phyloP scores from a whole-genome alignment of 2,329 filamentous ascomycete genomes.

The Pyrenophora tritici-repentis region DNA sequence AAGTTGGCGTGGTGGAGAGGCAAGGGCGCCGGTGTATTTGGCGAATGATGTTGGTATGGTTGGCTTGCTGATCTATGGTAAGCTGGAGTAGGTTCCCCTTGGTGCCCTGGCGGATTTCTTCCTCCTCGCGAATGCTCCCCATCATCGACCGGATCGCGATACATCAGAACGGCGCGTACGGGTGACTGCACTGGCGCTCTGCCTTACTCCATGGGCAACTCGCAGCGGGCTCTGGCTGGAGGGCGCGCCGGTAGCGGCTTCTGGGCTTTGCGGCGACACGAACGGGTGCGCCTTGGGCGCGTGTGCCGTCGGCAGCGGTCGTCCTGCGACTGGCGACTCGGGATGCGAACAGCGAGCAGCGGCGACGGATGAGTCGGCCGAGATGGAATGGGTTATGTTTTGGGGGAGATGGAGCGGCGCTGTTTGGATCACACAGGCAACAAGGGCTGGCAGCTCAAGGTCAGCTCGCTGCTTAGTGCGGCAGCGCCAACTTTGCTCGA shows the following conservation, averaged over 20 bases:
- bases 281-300: slow-evolving; percentile 24
- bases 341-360: slow-evolving; percentile 12
- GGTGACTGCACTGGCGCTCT: not conserved
- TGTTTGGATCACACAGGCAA: slow-evolving; percentile 27
- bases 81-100: slow-evolving; percentile 39
- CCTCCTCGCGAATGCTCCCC: slow-evolving; percentile 36
- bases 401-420: slow-evolving; percentile 12
- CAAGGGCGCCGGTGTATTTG: slow-evolving; percentile 41
- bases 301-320: slow-evolving; percentile 22
- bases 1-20: slow-evolving; percentile 34
- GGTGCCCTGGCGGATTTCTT: slow-evolving; percentile 43
- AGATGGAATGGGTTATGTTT: slow-evolving; percentile 17
- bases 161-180: slow-evolving; percentile 27
- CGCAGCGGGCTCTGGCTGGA: slow-evolving; percentile 8
- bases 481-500: slow-evolving; percentile 29
- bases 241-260: slow-evolving; percentile 7
- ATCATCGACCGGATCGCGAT: slow-evolving; percentile 40
- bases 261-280: slow-evolving; percentile 8
- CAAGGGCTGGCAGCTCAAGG: slow-evolving; percentile 17
- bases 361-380: slow-evolving; percentile 11
- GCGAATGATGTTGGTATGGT: slow-evolving; percentile 44
- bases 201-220: slow-evolving; percentile 21
- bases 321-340: slow-evolving; percentile 14
- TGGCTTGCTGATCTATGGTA: slow-evolving; percentile 45
- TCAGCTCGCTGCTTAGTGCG: slow-evolving; percentile 36